Evolutionary conservation across 441 rosid species (phyloP).

Genomic region (Sinapis alba): DNA sequence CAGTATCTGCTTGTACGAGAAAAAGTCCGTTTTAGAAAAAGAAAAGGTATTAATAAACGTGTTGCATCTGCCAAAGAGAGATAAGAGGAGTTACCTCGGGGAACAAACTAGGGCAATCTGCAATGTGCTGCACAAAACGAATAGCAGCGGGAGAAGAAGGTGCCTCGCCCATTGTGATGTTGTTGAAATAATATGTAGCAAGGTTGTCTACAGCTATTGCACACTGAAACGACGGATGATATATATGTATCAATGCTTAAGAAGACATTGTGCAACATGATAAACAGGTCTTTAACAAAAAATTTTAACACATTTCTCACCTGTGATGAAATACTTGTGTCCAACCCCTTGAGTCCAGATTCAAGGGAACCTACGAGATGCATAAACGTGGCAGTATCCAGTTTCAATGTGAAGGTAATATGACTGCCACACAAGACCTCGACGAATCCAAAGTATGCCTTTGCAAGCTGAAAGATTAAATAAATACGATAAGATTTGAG

Average conservation of each 20-base stretch:
- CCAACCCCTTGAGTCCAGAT: constrained; percentile 95
- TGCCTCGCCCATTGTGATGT: constrained; percentile 93
- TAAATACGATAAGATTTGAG: constrained; percentile 14
- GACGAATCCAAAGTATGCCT: constrained; percentile 93
- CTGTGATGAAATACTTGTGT: constrained; percentile 93
- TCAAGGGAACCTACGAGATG: constrained; percentile 97
- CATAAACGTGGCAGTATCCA: constrained; percentile 86
- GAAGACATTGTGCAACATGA: constrained; percentile 7
- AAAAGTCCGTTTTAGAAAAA: constrained; percentile 10
- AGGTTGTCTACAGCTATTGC: constrained; percentile 96
- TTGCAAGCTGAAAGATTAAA: constrained; percentile 70
- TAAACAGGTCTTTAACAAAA: not conserved
- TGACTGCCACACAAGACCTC: constrained; percentile 90
- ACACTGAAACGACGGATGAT: constrained; percentile 66
- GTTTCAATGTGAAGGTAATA: constrained; percentile 71
- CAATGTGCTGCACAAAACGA: constrained; percentile 81
- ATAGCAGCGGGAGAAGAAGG: constrained; percentile 72
- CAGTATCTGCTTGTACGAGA: constrained; percentile 67
- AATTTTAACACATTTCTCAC: constrained; percentile 46
- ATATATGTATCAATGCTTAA: constrained; percentile 14
- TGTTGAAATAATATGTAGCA: constrained; percentile 92
- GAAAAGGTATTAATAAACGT: not conserved
- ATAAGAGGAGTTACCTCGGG: constrained; percentile 70
- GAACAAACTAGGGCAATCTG: constrained; percentile 90
- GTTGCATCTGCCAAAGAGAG: constrained; percentile 8